A percentile compares a stretch with the other conserved stretches of the same genome.
Conservation (phyloP, 108 stramenopile species). For the Cyclotella choctawhatcheeana region DNA sequence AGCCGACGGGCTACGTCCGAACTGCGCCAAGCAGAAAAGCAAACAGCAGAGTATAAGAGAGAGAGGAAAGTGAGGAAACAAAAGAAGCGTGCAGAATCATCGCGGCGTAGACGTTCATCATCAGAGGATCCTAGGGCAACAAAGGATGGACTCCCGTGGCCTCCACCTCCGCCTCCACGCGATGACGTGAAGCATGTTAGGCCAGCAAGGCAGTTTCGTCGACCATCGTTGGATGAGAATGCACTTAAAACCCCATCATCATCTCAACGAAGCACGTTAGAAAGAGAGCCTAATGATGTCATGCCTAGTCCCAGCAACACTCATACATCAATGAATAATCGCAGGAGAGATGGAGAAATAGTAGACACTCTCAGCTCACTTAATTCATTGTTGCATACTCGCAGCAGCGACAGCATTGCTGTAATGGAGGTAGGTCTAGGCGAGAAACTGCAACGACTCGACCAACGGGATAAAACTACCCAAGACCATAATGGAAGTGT, state of each 20-base stretch:
- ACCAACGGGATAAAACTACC: not conserved
- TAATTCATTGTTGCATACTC: not conserved
- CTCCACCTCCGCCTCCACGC: too few species aligned
- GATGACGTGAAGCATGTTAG: too few species aligned
- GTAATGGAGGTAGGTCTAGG: not conserved
- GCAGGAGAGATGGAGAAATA: not conserved
- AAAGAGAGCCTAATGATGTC: not conserved
- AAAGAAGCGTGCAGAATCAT: not conserved
- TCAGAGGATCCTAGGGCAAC: not conserved
- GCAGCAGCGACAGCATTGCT: not conserved
- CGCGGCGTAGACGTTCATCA: not conserved
- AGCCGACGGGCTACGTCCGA: not conserved
- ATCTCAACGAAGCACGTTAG: not conserved
- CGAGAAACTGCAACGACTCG: not conserved
- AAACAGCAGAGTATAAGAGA: not conserved
- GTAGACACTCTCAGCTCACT: constrained; percentile 12
- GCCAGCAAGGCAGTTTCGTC: too few species aligned
- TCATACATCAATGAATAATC: not conserved
- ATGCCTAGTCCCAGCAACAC: not conserved
- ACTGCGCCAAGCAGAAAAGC: not conserved
- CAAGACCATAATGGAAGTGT: constrained; percentile 1
- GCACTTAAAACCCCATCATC: not conserved
- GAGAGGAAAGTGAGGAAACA: not conserved
- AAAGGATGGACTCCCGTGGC: too few species aligned
- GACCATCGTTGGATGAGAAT: not conserved